A percentile compares a stretch with the other conserved stretches of the same genome.
These are phyloP conservation scores for Carex parvula DNA, from an alignment of 176 grass and related monocot species.

Conservation along the genomic window DNA sequence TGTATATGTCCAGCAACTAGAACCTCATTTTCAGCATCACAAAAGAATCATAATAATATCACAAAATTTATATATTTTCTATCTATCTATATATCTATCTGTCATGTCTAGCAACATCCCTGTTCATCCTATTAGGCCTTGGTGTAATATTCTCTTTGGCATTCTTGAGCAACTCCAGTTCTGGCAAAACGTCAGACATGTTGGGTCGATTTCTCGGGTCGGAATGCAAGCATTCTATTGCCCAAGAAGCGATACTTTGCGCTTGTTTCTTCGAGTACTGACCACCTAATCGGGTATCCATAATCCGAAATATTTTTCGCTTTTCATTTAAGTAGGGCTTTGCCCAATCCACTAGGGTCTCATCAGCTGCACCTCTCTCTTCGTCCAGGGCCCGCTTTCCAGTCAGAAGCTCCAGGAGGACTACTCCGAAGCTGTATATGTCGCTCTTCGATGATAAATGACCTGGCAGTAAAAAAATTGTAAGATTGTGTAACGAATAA, in stretches of 20 bases:
- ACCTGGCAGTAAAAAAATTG: slow-evolving; percentile 22
- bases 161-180: slow-evolving; percentile 35
- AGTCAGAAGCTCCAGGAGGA: slow-evolving; percentile 66
- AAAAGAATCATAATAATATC: neutral
- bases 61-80: neutral
- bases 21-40: neutral
- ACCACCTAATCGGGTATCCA: slow-evolving; percentile 81
- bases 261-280: slow-evolving; percentile 84
- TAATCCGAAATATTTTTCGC: slow-evolving; percentile 59
- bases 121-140: neutral
- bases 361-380: slow-evolving; percentile 18
- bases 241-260: slow-evolving; percentile 46
- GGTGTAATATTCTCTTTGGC: slow-evolving; percentile 25
- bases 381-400: slow-evolving; percentile 56
- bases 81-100: neutral
- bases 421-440: slow-evolving; percentile 79
- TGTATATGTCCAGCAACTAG: neutral
- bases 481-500: neutral
- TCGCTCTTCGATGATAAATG: slow-evolving; percentile 79
- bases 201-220: slow-evolving; percentile 58
- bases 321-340: slow-evolving; percentile 41
- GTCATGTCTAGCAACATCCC: neutral
- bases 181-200: slow-evolving; percentile 56
- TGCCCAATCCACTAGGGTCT: slow-evolving; percentile 80
- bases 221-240: slow-evolving; percentile 46